These are phyloP conservation scores for Boletus pseudo-olivaceus DNA, from an alignment of 768 basidiomycete species.

Conservation along the genomic window DNA sequence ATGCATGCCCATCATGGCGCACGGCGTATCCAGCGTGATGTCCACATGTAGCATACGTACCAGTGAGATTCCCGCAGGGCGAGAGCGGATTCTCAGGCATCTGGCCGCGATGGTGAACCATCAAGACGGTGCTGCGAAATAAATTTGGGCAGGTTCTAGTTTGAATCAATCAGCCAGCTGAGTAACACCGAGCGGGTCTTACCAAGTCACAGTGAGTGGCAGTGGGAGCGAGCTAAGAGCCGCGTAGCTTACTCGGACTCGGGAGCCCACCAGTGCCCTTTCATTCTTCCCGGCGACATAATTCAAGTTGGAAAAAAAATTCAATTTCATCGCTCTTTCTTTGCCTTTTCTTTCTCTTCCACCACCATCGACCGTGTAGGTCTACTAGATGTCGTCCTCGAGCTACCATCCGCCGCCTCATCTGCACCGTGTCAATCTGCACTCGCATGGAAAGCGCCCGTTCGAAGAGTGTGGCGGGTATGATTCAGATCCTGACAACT, in stretches of 20 bases:
- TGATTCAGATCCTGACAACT: constrained; percentile 28
- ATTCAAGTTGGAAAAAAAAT: constrained; percentile 10
- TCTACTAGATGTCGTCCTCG: constrained; percentile 23
- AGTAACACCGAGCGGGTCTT: background rate
- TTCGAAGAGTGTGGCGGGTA: constrained; percentile 34
- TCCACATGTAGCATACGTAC: constrained; percentile 11
- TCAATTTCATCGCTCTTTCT: background rate
- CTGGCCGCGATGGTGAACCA: background rate
- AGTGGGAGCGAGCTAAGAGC: constrained; percentile 11
- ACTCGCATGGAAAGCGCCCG: constrained; percentile 31
- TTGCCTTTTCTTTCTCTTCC: constrained; percentile 1
- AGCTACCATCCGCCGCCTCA: constrained; percentile 21
- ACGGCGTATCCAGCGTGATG: constrained; percentile 3
- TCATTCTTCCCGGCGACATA: background rate
- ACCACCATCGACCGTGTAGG: constrained; percentile 18
- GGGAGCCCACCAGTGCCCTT: background rate
- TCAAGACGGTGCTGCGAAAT: background rate
- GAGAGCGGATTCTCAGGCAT: background rate
- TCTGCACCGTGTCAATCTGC: constrained; percentile 24
- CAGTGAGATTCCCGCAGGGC: background rate
- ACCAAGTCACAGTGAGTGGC: background rate
- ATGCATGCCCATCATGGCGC: constrained; percentile 2
- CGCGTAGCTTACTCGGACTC: constrained; percentile 9
- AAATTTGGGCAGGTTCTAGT: background rate
- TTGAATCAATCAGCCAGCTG: background rate